Base-by-base conservation (phyloP, 2,329 filamentous ascomycete species). In the Leptographium lundbergii region DNA sequence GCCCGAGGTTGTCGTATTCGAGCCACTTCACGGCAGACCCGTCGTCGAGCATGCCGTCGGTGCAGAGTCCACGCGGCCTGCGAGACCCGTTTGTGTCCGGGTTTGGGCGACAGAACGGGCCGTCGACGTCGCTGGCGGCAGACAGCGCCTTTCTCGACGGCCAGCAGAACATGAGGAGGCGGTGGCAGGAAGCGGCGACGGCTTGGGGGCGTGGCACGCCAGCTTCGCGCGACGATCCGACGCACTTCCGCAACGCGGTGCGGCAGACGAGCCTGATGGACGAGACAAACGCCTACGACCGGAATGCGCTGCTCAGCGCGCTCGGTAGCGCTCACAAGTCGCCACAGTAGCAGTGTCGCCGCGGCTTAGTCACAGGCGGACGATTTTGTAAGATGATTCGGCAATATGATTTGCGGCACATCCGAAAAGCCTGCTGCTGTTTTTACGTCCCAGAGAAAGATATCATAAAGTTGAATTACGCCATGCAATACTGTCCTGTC, bases 381-480 rank as follows among this genome's bases (percentile, higher is more conserved):
- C 4, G 1, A 14, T 39, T 11, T n/a, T n/a, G 42, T n/a, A 45
- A n/a, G 42, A n/a, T 45, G 7, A 19, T n/a, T 45, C 11, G 10
- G 47, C 47, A 17, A 17, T 25, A 45, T 45, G 3, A 39, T 39
- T 42, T 19, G 14, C 22, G 45, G 5, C 42, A 22, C 4, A 25
- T 50, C 22, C 9, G 22, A 25, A n/a, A n/a, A n/a, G n/a, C n/a
- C n/a, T n/a, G 9, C 47, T 13, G 22, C 24, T 27, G n/a, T 25
- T 47, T 47, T 47, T n/a, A 11, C 19, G n/a, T 24, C 48, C 48
- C 25, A 51, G 14, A 51, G 54, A 56, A 63, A 51, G 66, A 66
- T 67, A 67, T 67, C 66, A 65, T 65, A 63, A 68, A 69, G 68
- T 70, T 70, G 68, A 69, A 69, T 69, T 70, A 64, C 61, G 62